These are phyloP conservation scores for Brassica balearica DNA, from an alignment of 441 rosid species.

Conservation along the genomic window DNA sequence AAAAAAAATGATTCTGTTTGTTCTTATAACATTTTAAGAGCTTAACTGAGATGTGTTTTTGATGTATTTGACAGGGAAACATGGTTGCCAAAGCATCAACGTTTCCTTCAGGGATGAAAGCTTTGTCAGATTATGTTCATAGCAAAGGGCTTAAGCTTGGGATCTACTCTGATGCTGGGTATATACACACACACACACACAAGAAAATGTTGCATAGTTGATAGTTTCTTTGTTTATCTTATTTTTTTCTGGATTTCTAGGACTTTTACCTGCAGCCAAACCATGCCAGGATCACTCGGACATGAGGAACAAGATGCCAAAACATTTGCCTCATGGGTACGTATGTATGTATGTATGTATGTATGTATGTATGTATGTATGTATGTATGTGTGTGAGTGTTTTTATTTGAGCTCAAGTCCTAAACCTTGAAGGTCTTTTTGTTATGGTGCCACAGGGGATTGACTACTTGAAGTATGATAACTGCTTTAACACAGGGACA, in stretches of 20 bases:
- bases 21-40: background rate
- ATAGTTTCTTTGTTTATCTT: background rate
- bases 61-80: constrained; percentile 53
- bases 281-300: constrained; percentile 80
- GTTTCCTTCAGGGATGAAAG: constrained; percentile 75
- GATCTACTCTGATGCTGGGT: constrained; percentile 81
- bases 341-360: too few relatives aligned
- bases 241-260: constrained; percentile 42
- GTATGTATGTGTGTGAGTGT: background rate
- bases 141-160: constrained; percentile 78
- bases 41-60: constrained; percentile 18
- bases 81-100: constrained; percentile 51
- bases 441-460: constrained; percentile 55
- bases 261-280: constrained; percentile 66
- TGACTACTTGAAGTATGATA: constrained; percentile 82
- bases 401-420: background rate
- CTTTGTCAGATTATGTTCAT: constrained; percentile 75
- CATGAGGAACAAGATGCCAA: constrained; percentile 82
- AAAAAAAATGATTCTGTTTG: background rate
- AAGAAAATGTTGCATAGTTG: constrained; percentile 2
- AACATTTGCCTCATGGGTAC: constrained; percentile 77
- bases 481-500: constrained; percentile 61
- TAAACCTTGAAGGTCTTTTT: background rate
- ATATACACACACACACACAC: constrained; percentile 14
- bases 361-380: constrained; percentile 19